These are phyloP conservation scores for Nicotiana noctiflora DNA, from an alignment of 257 asterid species.

Conservation along the genomic window DNA sequence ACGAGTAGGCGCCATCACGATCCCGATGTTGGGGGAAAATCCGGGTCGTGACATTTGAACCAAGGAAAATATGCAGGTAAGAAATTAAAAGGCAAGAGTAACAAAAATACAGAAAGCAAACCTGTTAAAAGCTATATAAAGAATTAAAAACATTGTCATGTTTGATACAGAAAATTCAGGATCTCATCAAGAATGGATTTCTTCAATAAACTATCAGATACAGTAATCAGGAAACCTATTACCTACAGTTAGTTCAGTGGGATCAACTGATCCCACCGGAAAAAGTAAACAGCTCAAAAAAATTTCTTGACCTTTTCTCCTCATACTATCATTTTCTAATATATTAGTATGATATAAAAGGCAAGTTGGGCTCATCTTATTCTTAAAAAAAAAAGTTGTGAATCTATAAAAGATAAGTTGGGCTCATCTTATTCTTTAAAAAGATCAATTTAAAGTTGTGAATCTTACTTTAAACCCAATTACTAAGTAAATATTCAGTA, in stretches of 20 bases:
- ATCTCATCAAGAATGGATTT: not conserved
- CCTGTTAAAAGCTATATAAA: not conserved
- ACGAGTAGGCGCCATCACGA: no score
- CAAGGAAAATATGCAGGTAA: not conserved
- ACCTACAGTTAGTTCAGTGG: not conserved
- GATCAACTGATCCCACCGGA: not conserved
- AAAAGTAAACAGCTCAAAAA: not conserved
- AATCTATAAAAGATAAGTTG: not conserved
- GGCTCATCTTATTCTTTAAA: not conserved
- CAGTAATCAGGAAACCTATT: not conserved
- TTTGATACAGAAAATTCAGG: not conserved
- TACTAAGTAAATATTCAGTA: not conserved
- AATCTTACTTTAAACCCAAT: not conserved
- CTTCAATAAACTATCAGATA: not conserved
- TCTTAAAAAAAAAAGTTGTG: not conserved
- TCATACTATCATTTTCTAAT: not conserved
- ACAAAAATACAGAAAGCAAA: not conserved
- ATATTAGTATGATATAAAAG: not conserved
- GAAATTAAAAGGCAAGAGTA: not conserved
- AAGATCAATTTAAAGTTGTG: not conserved
- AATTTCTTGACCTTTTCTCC: not conserved
- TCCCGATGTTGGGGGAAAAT: no score
- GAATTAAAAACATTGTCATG: not conserved
- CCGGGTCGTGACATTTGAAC: no score
- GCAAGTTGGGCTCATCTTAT: not conserved